These are phyloP conservation scores for Claviceps sp. DNA, from an alignment of 2,329 filamentous ascomycete species.

Conservation along the genomic window DNA sequence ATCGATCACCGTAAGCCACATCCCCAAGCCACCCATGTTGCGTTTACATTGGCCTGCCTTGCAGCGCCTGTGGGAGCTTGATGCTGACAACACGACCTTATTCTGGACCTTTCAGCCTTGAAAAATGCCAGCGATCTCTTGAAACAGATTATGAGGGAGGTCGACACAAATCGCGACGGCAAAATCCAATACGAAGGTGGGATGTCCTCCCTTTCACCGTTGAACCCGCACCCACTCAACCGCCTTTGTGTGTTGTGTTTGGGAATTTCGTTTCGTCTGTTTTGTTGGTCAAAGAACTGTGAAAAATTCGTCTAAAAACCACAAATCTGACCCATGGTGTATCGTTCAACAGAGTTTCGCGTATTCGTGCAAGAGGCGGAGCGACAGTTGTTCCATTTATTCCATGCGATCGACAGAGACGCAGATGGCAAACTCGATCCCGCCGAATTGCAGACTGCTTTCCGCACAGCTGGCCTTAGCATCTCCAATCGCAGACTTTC, in stretches of 20 bases:
- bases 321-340: neutral
- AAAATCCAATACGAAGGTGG: constrained; percentile 82
- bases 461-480: constrained; percentile 62
- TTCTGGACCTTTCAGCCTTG: constrained; percentile 33
- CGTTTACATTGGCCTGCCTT: neutral
- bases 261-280: neutral
- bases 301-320: too few relatives aligned
- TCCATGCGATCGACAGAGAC: constrained; percentile 76
- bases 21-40: neutral
- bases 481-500: constrained; percentile 67
- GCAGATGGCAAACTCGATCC: constrained; percentile 77
- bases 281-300: too few relatives aligned
- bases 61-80: neutral
- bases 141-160: constrained; percentile 62
- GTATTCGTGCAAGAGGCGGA: constrained; percentile 81
- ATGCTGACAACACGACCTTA: neutral
- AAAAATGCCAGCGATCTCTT: constrained; percentile 88
- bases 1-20: constrained; percentile 78
- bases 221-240: neutral
- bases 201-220: neutral
- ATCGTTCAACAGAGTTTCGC: constrained; percentile 57
- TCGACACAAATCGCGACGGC: constrained; percentile 79
- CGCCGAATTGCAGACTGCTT: constrained; percentile 67
- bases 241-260: neutral
- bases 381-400: constrained; percentile 66